Evolutionary conservation across 2,329 filamentous ascomycete genomes (phyloP).

Genomic region (Sporothrix protearum): DNA sequence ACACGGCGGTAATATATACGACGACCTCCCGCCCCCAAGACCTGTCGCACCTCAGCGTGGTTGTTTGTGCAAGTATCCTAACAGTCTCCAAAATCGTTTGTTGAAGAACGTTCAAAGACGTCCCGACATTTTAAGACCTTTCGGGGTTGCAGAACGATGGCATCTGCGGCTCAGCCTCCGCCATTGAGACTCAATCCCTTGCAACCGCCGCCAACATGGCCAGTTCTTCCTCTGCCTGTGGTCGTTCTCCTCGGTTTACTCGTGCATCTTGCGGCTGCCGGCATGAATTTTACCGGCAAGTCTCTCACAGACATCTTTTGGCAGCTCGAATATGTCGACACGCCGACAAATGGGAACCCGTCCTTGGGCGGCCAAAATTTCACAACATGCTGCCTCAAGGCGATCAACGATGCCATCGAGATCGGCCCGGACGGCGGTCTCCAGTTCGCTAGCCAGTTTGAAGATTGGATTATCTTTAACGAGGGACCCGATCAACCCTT

Average conservation of each 20-base stretch:
- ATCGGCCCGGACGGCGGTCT: slow-evolving; percentile 25
- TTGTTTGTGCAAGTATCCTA: neutral
- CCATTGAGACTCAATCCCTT: slow-evolving; percentile 2
- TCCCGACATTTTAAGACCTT: neutral
- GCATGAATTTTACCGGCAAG: slow-evolving; percentile 18
- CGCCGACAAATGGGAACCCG: neutral
- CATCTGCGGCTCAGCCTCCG: slow-evolving; percentile 4
- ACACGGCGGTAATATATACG: neutral
- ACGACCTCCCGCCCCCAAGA: neutral
- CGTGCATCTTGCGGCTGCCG: neutral
- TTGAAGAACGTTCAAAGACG: neutral
- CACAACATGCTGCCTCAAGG: slow-evolving; percentile 32
- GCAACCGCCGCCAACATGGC: neutral
- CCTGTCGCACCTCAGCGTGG: neutral
- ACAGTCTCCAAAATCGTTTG: neutral
- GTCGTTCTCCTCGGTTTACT: neutral
- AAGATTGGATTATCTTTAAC: slow-evolving; percentile 23
- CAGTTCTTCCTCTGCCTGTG: neutral
- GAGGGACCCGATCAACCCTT: slow-evolving; percentile 15
- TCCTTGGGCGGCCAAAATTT: slow-evolving; percentile 31
- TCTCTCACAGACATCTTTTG: slow-evolving; percentile 24
- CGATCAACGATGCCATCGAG: slow-evolving; percentile 28
- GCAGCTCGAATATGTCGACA: slow-evolving; percentile 23
- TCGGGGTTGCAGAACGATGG: slow-evolving; percentile 8
- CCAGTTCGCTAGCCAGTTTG: neutral